A percentile compares a stretch with the other conserved stretches of the same genome.
These are phyloP conservation scores for Saccharomyces uvarum DNA, from an alignment of 1,139 yeast species.

Conservation along the genomic window DNA sequence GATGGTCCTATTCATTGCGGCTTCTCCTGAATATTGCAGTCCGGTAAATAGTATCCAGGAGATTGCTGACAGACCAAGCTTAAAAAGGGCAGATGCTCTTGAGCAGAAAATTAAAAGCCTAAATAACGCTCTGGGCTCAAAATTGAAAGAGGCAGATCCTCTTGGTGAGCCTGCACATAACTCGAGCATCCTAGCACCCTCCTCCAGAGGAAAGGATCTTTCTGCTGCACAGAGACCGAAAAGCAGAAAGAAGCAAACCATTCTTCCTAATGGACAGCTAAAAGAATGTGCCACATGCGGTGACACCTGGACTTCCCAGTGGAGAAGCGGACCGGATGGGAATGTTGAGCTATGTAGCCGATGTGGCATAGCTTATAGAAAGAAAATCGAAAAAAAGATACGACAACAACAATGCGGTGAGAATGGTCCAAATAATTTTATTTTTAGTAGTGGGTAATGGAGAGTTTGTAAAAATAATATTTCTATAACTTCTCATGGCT, in stretches of 20 bases:
- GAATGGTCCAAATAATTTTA: neutral
- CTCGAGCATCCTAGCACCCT: neutral
- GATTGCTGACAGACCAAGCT: neutral
- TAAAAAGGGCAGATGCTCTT: neutral
- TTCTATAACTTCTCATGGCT: neutral
- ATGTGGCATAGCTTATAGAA: neutral
- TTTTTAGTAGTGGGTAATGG: neutral
- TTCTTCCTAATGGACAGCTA: slow-evolving; percentile 1
- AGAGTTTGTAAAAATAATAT: neutral
- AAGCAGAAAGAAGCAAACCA: slow-evolving; percentile 16
- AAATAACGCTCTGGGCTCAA: neutral
- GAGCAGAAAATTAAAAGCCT: neutral
- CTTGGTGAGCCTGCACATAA: neutral
- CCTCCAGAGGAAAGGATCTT: neutral
- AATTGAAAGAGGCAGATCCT: neutral
- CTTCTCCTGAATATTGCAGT: neutral
- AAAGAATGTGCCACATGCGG: neutral
- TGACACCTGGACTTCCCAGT: slow-evolving; percentile 1
- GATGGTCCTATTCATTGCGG: neutral
- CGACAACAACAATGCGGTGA: neutral
- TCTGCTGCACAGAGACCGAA: neutral
- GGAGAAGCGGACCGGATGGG: neutral
- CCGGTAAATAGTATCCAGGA: neutral
- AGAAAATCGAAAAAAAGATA: neutral
- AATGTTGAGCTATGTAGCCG: neutral